Conservation (phyloP, 768 basidiomycete species). For the Russula virescens region DNA sequence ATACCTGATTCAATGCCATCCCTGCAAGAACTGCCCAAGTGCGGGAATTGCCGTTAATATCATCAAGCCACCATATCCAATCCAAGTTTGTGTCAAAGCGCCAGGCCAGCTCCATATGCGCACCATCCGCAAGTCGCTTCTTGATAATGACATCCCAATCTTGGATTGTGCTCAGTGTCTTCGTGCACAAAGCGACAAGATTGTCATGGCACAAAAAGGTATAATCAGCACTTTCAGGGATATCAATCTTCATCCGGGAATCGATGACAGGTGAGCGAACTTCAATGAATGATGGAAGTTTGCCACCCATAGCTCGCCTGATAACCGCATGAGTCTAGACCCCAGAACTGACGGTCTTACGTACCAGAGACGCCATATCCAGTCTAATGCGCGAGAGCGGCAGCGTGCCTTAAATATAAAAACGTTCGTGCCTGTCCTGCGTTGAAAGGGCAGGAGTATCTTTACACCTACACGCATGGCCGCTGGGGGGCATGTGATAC, state of each 20-base stretch:
- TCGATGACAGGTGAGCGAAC: slow-evolving; percentile 64
- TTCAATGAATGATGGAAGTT: slow-evolving; percentile 63
- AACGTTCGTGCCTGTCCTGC: slow-evolving; percentile 67
- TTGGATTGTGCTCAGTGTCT: slow-evolving; percentile 46
- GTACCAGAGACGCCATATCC: slow-evolving; percentile 86
- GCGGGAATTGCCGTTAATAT: slow-evolving; percentile 54
- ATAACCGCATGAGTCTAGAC: not conserved
- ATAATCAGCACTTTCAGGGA: slow-evolving; percentile 39
- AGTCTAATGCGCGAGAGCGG: slow-evolving; percentile 75
- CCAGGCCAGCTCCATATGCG: slow-evolving; percentile 73
- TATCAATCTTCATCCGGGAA: slow-evolving; percentile 60
- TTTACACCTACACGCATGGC: slow-evolving; percentile 38
- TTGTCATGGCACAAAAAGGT: slow-evolving; percentile 54
- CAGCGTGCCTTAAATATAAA: slow-evolving; percentile 83
- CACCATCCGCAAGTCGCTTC: slow-evolving; percentile 47
- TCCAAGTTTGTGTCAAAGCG: slow-evolving; percentile 65
- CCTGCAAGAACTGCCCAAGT: slow-evolving; percentile 75
- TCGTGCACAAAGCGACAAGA: slow-evolving; percentile 56
- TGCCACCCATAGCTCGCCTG: slow-evolving; percentile 70
- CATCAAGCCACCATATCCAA: slow-evolving; percentile 77
- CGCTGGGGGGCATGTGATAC: slow-evolving; percentile 59
- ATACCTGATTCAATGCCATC: slow-evolving; percentile 64
- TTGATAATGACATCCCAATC: slow-evolving; percentile 62
- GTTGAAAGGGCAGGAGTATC: slow-evolving; percentile 44
- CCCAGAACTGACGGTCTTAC: not conserved